Evolutionary conservation across 2,329 filamentous ascomycete genomes (phyloP), one percentile per base, ranked within the genome.

Genomic region (Acrodontium crateriforme): DNA sequence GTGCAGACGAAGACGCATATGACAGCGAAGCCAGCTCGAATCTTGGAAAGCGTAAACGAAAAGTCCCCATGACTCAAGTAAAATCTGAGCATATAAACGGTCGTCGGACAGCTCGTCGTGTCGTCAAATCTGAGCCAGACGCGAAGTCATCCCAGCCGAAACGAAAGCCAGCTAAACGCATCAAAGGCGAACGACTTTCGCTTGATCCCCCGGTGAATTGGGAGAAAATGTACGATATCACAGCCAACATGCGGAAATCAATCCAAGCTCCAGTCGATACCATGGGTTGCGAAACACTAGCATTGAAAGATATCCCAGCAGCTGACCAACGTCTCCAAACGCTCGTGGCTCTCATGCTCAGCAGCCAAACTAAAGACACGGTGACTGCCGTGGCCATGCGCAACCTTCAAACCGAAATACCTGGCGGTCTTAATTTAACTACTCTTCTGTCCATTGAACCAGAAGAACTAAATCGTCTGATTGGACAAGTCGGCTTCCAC

Each of bases 351-450:
- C 63, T 94, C 37, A 93, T 94, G 85, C 67, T 94, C 18, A 87
- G 78, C 18, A 83, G 77, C 27, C 85, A 94, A 60, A 94, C 85
- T 7, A 92, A 92, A 52, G 85, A 94, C 54, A 89, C 83, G 1
- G 80, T 87, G 31, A 93, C 80, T 14, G 79, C 83, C 0, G 78
- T 73, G 9, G 83, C 78, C 5, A 92, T 94, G 75, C 67, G 66
- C 45, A 69, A 73, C 13, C 62, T 94, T 35, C 78, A 91, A 55
- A 73, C 71, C 4, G 74, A 82, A 44, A 70, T 93, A 20, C 67
- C 54, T 6, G 60, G 62, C n/a, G 54, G 63, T 2, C 63, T 94
- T 34, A 87, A 71, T 30, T 61, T 94, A 27, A 69, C 80, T 36
- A 83, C 84, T 36, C 67, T 94, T 31, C 63, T 93, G 8, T 71